Evolutionary conservation across 306 rosid species (phyloP).

Genomic region (Corylus heterophylla): DNA sequence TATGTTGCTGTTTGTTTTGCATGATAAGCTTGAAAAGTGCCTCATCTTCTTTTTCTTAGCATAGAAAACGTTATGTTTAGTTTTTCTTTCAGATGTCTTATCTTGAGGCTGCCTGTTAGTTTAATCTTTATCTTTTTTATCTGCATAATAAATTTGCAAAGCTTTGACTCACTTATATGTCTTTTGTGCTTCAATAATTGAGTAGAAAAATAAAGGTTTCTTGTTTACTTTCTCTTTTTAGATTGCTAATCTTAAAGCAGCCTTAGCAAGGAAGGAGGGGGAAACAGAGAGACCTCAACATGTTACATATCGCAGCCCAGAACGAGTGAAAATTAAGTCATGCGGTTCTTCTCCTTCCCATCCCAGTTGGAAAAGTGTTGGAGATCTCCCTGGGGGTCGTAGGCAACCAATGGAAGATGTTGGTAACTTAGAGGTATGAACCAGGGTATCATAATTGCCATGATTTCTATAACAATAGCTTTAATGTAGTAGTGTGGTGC

Average conservation of each 20-base stretch:
- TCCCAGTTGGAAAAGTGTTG: slow-evolving; percentile 39
- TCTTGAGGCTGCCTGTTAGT: neutral
- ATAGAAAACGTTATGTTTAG: no score
- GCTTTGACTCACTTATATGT: neutral
- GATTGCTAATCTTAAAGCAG: slow-evolving; percentile 79
- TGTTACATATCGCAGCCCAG: slow-evolving; percentile 44
- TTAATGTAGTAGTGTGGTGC: neutral
- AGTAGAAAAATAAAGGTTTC: neutral
- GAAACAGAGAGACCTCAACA: slow-evolving; percentile 47
- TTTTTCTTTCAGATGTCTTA: slow-evolving; percentile 1
- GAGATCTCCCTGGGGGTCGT: slow-evolving; percentile 38
- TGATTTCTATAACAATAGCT: neutral
- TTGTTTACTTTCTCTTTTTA: slow-evolving; percentile 21
- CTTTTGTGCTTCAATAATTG: neutral
- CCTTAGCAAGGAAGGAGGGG: slow-evolving; percentile 71
- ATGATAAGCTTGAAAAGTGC: slow-evolving; percentile 1
- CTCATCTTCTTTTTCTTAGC: neutral
- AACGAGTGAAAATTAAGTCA: slow-evolving; percentile 48
- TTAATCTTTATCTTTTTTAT: neutral
- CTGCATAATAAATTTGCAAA: neutral
- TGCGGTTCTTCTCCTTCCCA: slow-evolving; percentile 53
- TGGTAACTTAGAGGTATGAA: slow-evolving; percentile 49
- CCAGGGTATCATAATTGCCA: neutral
- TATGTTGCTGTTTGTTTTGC: neutral
- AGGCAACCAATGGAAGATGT: slow-evolving; percentile 56